phyloP scores from a whole-genome alignment of 179 eudicot genomes.

The Patellifolia procumbens region DNA sequence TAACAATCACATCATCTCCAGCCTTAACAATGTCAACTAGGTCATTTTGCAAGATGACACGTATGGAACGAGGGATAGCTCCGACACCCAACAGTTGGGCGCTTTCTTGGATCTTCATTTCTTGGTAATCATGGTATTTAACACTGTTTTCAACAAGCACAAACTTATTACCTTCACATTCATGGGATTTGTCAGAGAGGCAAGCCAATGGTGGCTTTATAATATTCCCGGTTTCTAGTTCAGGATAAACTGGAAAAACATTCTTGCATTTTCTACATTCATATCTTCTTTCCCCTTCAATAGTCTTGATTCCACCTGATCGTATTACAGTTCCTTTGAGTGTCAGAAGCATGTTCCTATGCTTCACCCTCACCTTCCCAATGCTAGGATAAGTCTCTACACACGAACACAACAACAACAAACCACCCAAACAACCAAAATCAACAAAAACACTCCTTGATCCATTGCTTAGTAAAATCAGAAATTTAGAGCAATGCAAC shows the following conservation, averaged over 20 bases:
- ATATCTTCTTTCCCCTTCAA: constrained; percentile 83
- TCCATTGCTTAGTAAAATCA: neutral
- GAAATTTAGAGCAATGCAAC: neutral
- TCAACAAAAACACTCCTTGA: neutral
- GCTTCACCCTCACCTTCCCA: constrained; percentile 88
- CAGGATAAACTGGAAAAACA: constrained; percentile 75
- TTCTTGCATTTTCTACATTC: constrained; percentile 72
- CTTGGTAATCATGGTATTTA: constrained; percentile 88
- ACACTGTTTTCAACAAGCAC: constrained; percentile 56
- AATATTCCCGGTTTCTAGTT: constrained; percentile 69
- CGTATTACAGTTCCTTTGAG: constrained; percentile 88
- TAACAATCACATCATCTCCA: constrained; percentile 87
- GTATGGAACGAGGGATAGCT: constrained; percentile 91
- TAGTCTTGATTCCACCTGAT: constrained; percentile 83
- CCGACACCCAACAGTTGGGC: constrained; percentile 92
- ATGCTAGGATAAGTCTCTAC: constrained; percentile 83
- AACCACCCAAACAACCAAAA: constrained; percentile 4
- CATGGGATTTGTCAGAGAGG: constrained; percentile 45
- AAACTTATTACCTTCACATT: constrained; percentile 57
- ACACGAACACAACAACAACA: constrained; percentile 32
- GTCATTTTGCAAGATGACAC: constrained; percentile 83
- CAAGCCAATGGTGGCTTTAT: constrained; percentile 65
- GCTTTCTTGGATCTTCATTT: constrained; percentile 93
- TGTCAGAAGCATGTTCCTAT: constrained; percentile 80
- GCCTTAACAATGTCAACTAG: constrained; percentile 95